These are phyloP conservation scores for Gnomoniopsis sp. DNA, from an alignment of 2,329 filamentous ascomycete species.

Conservation along the genomic window DNA sequence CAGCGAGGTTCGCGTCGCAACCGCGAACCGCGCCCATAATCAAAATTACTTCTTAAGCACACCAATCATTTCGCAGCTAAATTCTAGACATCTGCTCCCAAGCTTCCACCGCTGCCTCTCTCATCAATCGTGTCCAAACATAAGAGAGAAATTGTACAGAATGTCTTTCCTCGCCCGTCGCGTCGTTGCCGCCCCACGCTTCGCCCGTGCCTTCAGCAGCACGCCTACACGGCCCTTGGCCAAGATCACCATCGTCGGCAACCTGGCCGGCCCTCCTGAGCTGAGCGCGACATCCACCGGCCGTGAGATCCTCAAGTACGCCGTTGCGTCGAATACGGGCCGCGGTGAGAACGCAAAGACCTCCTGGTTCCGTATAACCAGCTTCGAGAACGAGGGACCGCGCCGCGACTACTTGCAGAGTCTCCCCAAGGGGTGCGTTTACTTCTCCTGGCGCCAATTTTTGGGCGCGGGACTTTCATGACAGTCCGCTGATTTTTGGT, in stretches of 20 bases:
- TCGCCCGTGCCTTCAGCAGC: slow-evolving; percentile 72
- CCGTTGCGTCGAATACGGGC: slow-evolving; percentile 68
- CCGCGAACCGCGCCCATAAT: background rate
- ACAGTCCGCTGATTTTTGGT: background rate
- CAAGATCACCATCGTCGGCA: slow-evolving; percentile 82
- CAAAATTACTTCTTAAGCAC: background rate
- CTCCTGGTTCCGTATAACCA: slow-evolving; percentile 80
- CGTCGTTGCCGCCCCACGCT: slow-evolving; percentile 29
- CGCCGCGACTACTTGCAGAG: slow-evolving; percentile 68
- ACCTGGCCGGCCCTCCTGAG: slow-evolving; percentile 78
- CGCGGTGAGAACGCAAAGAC: slow-evolving; percentile 67
- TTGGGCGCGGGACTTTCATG: background rate
- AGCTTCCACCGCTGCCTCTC: background rate
- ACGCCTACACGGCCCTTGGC: slow-evolving; percentile 64
- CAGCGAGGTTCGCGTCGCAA: too few relatives aligned
- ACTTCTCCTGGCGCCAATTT: background rate
- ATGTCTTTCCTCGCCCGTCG: slow-evolving; percentile 25
- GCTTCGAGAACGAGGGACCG: slow-evolving; percentile 66
- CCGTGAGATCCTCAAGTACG: slow-evolving; percentile 72
- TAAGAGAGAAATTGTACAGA: background rate
- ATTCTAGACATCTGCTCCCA: background rate
- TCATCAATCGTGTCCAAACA: background rate
- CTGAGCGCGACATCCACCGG: slow-evolving; percentile 66
- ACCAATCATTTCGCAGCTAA: background rate
- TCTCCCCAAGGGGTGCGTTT: slow-evolving; percentile 79